These are phyloP conservation scores for Penstemon davidsonii DNA, from an alignment of 257 asterid species.

Conservation along the genomic window DNA sequence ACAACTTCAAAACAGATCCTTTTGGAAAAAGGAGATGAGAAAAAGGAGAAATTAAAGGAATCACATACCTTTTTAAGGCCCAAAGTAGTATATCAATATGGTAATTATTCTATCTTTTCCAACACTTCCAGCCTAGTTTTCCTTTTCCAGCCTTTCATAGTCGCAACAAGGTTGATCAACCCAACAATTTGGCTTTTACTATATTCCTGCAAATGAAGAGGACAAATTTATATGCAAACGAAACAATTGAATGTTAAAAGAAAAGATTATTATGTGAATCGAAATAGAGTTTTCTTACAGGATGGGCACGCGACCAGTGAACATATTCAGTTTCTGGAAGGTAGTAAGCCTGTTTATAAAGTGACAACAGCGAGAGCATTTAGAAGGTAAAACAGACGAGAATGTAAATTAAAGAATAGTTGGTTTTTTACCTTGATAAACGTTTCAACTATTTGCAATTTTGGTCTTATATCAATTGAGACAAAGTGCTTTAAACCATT, in stretches of 20 bases:
- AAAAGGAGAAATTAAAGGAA: conserved; percentile 14
- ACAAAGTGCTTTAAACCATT: conserved; percentile 94
- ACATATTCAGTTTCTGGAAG: conserved; percentile 98
- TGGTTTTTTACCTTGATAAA: conserved; percentile 71
- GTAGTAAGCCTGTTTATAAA: conserved; percentile 74
- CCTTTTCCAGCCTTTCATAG: conserved; percentile 96
- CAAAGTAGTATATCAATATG: not conserved
- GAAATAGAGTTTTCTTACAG: conserved; percentile 45
- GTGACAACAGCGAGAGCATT: conserved; percentile 18
- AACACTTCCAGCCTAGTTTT: conserved; percentile 85
- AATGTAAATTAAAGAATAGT: conserved; percentile 1
- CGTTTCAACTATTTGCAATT: conserved; percentile 80
- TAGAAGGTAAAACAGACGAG: conserved; percentile 5
- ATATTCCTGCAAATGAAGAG: conserved; percentile 63
- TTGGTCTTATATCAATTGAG: conserved; percentile 77
- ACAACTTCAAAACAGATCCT: conserved; percentile 32
- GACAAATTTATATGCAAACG: conserved; percentile 9
- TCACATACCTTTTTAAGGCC: conserved; percentile 31
- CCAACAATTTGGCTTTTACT: conserved; percentile 79
- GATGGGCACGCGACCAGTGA: conserved; percentile 96
- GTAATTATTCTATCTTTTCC: conserved; percentile 72
- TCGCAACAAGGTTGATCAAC: conserved; percentile 81
- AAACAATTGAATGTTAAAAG: not conserved
- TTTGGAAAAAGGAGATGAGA: conserved; percentile 25
- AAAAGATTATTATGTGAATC: not conserved